Conservation (phyloP, 805 yeast species). For the Diddensiella caesifluorescens region DNA sequence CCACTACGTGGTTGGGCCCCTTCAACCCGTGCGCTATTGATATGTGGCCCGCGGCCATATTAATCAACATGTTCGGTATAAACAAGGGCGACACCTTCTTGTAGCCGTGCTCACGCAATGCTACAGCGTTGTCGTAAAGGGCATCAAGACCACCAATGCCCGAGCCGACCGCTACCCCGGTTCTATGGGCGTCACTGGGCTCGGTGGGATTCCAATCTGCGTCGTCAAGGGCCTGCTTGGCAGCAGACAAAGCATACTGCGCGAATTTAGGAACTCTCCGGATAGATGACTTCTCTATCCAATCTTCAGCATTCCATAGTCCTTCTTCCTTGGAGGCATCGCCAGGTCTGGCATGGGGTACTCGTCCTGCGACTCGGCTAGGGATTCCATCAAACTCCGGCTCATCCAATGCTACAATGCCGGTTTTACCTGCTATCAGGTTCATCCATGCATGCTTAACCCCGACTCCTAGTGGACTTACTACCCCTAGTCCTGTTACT, state of each 20-base stretch:
- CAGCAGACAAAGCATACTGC: conserved; percentile 73
- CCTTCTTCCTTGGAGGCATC: conserved; percentile 32
- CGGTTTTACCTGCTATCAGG: conserved; percentile 32
- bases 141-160: conserved; percentile 88
- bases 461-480: conserved; percentile 76
- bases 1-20: conserved; percentile 84
- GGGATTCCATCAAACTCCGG: conserved; percentile 54
- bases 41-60: conserved; percentile 93
- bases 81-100: conserved; percentile 77
- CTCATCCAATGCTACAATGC: conserved; percentile 39
- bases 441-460: conserved; percentile 31
- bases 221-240: conserved; percentile 70
- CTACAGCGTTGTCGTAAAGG: conserved; percentile 55
- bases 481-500: conserved; percentile 83
- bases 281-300: conserved; percentile 44
- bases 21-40: conserved; percentile 69
- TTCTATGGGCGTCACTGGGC: conserved; percentile 20
- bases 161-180: conserved; percentile 81
- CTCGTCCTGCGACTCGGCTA: conserved; percentile 66
- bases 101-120: conserved; percentile 48
- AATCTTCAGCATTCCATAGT: conserved; percentile 49
- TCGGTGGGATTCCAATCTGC: conserved; percentile 47
- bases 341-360: conserved; percentile 36
- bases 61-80: conserved; percentile 74
- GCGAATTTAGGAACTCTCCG: conserved; percentile 66